A percentile compares a stretch with the other conserved stretches of the same genome.
These are phyloP conservation scores for Sporothrix protearum DNA, from an alignment of 2,329 filamentous ascomycete species.

Conservation along the genomic window DNA sequence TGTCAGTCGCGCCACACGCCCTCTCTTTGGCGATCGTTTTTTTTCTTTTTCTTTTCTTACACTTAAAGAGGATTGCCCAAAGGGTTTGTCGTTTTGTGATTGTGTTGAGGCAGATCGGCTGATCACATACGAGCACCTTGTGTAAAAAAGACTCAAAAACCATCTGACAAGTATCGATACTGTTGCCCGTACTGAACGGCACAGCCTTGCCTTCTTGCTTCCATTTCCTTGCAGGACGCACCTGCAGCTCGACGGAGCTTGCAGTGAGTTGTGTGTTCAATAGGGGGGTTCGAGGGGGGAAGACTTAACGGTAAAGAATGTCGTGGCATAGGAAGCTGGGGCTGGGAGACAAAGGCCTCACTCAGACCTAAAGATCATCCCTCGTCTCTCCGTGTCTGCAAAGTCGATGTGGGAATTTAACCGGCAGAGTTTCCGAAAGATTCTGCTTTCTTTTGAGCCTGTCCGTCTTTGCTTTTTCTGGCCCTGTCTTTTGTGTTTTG, in stretches of 20 bases:
- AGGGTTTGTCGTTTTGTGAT: neutral
- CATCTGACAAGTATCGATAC: neutral
- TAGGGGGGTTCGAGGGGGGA: neutral
- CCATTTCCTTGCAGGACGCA: neutral
- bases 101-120: constrained; percentile 2
- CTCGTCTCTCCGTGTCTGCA: neutral
- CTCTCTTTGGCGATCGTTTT: neutral
- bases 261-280: constrained; percentile 11
- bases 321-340: too few species aligned
- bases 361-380: neutral
- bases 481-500: neutral
- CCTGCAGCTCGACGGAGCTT: neutral
- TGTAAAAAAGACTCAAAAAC: neutral
- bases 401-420: neutral
- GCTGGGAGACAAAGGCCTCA: neutral
- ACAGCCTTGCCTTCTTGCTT: neutral
- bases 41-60: neutral
- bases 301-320: too few species aligned
- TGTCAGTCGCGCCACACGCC: neutral
- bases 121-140: neutral
- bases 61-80: neutral
- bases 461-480: neutral
- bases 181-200: neutral
- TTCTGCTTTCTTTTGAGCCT: neutral
- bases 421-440: neutral